Conservation (phyloP, 306 rosid species). For the Morella rubra region DNA sequence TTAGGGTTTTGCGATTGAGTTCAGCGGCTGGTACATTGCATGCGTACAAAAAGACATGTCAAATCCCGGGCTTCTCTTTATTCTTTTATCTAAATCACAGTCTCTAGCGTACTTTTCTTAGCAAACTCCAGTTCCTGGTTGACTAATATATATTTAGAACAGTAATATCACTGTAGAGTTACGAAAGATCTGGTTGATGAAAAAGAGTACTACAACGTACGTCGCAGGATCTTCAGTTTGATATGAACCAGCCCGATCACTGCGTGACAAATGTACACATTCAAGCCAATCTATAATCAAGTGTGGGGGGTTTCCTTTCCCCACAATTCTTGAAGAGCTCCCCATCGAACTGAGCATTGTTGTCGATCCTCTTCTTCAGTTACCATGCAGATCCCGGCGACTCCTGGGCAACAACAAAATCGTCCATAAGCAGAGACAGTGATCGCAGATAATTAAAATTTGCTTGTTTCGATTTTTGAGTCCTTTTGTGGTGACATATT, state of each 20-base stretch:
- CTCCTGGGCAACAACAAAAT: conserved; percentile 15
- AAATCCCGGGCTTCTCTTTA: conserved; percentile 26
- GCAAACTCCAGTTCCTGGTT: neutral
- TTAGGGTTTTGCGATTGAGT: conserved; percentile 43
- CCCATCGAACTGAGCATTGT: conserved; percentile 24
- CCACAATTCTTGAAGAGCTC: conserved; percentile 37
- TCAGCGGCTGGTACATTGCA: conserved; percentile 53
- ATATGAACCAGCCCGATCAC: conserved; percentile 21
- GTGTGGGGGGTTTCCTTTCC: conserved; percentile 43
- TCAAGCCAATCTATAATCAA: conserved; percentile 24
- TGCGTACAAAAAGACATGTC: conserved; percentile 34
- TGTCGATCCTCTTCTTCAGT: conserved; percentile 24
- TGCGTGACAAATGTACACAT: conserved; percentile 30
- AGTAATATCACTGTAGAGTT: conserved; percentile 21
- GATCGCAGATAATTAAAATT: too few relatives aligned
- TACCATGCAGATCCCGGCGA: conserved; percentile 43
- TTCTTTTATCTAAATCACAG: conserved; percentile 26
- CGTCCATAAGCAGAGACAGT: neutral
- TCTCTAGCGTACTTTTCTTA: conserved; percentile 12
- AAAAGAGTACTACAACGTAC: neutral
- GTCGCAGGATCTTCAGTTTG: conserved; percentile 19
- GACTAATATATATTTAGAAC: conserved; percentile 15
- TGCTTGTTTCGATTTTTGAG: neutral
- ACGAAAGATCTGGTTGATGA: conserved; percentile 24
- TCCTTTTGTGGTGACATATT: neutral